Conservation (phyloP, 805 yeast genomes). For the Wickerhamiella galacta region DNA sequence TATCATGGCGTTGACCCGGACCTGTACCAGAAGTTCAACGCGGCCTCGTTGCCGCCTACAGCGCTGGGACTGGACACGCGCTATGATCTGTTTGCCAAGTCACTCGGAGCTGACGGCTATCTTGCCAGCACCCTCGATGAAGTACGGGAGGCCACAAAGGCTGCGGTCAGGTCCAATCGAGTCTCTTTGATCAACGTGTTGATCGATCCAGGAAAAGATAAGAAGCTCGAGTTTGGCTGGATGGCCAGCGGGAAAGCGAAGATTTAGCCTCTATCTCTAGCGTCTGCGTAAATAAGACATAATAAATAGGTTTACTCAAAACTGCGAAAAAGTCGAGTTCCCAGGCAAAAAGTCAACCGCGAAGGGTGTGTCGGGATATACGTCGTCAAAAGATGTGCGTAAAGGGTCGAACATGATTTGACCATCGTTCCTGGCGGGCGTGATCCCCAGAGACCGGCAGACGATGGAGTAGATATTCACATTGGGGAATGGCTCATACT, state of each 20-base stretch:
- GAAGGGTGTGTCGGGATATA: slow-evolving; percentile 21
- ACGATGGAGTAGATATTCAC: slow-evolving; percentile 57
- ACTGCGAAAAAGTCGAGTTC: slow-evolving; percentile 17
- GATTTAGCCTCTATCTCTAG: slow-evolving; percentile 8
- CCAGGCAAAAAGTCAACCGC: slow-evolving; percentile 14
- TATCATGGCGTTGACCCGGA: slow-evolving; percentile 41
- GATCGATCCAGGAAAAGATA: slow-evolving; percentile 41
- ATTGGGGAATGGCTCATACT: slow-evolving; percentile 49
- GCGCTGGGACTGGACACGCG: slow-evolving; percentile 39
- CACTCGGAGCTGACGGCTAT: slow-evolving; percentile 42
- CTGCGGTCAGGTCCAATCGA: slow-evolving; percentile 23
- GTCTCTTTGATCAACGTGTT: slow-evolving; percentile 41
- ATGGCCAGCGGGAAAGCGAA: slow-evolving; percentile 34
- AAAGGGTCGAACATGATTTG: slow-evolving; percentile 13
- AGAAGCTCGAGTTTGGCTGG: slow-evolving; percentile 50
- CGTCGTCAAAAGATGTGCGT: slow-evolving; percentile 16
- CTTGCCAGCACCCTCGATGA: slow-evolving; percentile 29
- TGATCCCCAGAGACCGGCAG: slow-evolving; percentile 42
- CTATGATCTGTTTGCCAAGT: slow-evolving; percentile 38
- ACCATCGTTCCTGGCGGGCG: slow-evolving; percentile 49
- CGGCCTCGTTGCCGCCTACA: slow-evolving; percentile 35
- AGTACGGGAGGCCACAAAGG: slow-evolving; percentile 20
- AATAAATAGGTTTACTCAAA: neutral
- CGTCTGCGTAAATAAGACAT: too few species aligned
- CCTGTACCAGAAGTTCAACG: slow-evolving; percentile 14